Evolutionary conservation across 2,329 filamentous ascomycete genomes (phyloP).

Genomic region (Daldinia sp.): DNA sequence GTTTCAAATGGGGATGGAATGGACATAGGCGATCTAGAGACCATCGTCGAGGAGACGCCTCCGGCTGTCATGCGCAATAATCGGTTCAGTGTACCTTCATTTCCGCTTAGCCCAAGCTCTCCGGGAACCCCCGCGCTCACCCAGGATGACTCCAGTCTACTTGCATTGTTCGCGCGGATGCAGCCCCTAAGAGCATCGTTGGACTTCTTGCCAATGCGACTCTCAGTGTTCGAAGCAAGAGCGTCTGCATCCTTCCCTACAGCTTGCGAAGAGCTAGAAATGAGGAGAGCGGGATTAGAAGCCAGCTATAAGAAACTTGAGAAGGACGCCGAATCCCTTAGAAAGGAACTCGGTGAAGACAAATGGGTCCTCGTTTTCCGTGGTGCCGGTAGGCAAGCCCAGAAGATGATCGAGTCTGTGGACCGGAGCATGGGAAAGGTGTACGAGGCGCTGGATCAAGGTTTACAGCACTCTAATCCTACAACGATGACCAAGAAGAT

Average conservation of each 20-base stretch:
- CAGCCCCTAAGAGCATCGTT: conserved; percentile 92
- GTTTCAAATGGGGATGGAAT: conserved; percentile 70
- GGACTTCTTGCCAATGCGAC: conserved; percentile 94
- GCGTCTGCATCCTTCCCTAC: conserved; percentile 86
- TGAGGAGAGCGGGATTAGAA: conserved; percentile 79
- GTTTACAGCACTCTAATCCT: conserved; percentile 78
- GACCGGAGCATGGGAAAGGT: conserved; percentile 88
- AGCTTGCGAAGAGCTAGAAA: conserved; percentile 88
- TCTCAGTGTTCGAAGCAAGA: conserved; percentile 85
- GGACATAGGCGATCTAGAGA: conserved; percentile 91
- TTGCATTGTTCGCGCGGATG: conserved; percentile 94
- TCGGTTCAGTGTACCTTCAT: conserved; percentile 75
- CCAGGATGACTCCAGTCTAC: conserved; percentile 87
- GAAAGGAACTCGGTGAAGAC: conserved; percentile 93
- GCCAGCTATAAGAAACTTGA: conserved; percentile 89
- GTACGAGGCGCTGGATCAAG: conserved; percentile 80
- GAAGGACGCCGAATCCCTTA: conserved; percentile 87
- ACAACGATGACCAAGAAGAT: conserved; percentile 81
- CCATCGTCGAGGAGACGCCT: conserved; percentile 90
- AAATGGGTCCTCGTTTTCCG: conserved; percentile 96
- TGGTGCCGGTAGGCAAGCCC: conserved; percentile 88
- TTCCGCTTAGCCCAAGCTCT: conserved; percentile 73
- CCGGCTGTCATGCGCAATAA: conserved; percentile 67
- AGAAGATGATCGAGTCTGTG: conserved; percentile 97
- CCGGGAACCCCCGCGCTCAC: conserved; percentile 68